phyloP scores from a whole-genome alignment of 2,329 filamentous ascomycete genomes.

The Endoconidiophora polonica region DNA sequence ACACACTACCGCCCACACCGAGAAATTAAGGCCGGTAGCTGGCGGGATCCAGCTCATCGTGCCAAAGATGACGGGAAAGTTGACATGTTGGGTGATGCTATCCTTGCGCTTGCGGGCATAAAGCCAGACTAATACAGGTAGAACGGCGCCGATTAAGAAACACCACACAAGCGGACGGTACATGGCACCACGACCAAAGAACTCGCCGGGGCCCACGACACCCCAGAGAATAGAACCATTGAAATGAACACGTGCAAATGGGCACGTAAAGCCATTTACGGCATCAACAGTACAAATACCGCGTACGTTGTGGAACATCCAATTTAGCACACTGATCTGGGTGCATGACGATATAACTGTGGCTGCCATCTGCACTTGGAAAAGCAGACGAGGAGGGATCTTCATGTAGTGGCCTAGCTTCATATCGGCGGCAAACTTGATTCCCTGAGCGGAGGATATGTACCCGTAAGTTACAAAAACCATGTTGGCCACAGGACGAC shows the following conservation, averaged over 20 bases:
- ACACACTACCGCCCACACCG: constrained; percentile 71
- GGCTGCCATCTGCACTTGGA: constrained; percentile 60
- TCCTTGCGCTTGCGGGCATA: constrained; percentile 42
- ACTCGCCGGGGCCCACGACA: constrained; percentile 65
- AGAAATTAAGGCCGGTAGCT: constrained; percentile 74
- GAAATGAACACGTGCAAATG: constrained; percentile 75
- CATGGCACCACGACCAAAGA: constrained; percentile 60
- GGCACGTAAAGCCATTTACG: constrained; percentile 78
- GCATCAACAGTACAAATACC: constrained; percentile 63
- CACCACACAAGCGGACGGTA: constrained; percentile 69
- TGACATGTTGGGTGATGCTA: constrained; percentile 58
- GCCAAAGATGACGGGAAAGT: constrained; percentile 69
- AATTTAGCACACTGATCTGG: constrained; percentile 73
- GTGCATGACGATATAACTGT: constrained; percentile 63
- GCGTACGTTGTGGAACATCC: constrained; percentile 69
- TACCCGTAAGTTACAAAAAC: constrained; percentile 86
- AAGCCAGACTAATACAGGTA: constrained; percentile 59
- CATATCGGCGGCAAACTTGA: constrained; percentile 75
- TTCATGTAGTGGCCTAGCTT: constrained; percentile 85
- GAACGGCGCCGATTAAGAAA: constrained; percentile 59
- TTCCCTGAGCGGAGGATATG: constrained; percentile 73
- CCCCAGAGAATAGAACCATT: constrained; percentile 84
- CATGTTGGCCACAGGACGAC: constrained; percentile 80
- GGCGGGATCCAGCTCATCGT: constrained; percentile 76
- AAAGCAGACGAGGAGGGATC: constrained; percentile 62